Percentiles rank a stretch among this genome's conserved stretches.
phyloP scores from a whole-genome alignment of 768 basidiomycete genomes.

The Tricholoma bakamatsutake region DNA sequence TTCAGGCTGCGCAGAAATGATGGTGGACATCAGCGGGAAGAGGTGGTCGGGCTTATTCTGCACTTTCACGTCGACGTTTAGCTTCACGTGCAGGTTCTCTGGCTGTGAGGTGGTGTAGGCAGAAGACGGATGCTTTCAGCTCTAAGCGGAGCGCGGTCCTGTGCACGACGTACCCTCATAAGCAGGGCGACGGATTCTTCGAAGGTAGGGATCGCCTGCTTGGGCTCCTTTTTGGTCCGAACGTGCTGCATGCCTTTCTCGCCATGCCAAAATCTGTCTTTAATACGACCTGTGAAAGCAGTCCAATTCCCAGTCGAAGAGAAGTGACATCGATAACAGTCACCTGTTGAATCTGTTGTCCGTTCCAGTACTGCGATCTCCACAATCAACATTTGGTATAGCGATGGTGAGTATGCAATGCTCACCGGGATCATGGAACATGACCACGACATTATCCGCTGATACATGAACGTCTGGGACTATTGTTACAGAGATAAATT shows the following conservation, averaged over 20 bases:
- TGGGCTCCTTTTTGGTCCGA: conserved; percentile 75
- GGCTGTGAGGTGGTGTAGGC: conserved; percentile 65
- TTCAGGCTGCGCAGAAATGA: no score
- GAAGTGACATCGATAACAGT: not conserved
- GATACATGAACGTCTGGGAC: conserved; percentile 93
- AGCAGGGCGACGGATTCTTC: conserved; percentile 72
- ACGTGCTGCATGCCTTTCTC: conserved; percentile 69
- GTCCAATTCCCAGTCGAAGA: not conserved
- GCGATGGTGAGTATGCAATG: conserved; percentile 14
- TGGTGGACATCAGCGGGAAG: no score
- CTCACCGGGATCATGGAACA: conserved; percentile 92
- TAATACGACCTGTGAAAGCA: conserved; percentile 49
- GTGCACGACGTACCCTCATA: conserved; percentile 52
- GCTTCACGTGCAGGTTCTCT: no score
- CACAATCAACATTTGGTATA: not conserved
- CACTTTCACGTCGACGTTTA: no score
- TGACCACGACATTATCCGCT: conserved; percentile 76
- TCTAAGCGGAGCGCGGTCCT: conserved; percentile 8
- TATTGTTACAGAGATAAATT: conserved; percentile 42
- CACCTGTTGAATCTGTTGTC: conserved; percentile 77
- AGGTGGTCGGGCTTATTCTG: no score
- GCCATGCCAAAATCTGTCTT: conserved; percentile 68
- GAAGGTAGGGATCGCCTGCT: conserved; percentile 88
- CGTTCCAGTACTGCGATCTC: conserved; percentile 52
- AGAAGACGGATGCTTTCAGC: conserved; percentile 5